A percentile compares a stretch with the other conserved stretches of the same genome.
Conservation (phyloP, 352 stramenopile genomes). For the Globisporangium takayamanum region DNA sequence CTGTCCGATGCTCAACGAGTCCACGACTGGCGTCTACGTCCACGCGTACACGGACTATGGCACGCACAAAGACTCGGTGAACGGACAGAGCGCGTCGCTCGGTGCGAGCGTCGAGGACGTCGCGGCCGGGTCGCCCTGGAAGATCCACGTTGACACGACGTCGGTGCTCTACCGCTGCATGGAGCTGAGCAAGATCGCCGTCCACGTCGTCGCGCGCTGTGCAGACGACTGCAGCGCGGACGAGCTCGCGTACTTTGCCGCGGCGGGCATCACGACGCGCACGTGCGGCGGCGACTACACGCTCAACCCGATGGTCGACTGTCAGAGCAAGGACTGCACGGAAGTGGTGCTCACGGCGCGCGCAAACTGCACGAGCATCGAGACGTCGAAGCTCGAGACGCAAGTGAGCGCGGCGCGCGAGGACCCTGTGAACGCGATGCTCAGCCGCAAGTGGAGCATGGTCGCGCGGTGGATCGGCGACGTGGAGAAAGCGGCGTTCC, state of each 20-base stretch:
- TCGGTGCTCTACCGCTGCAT: conserved; percentile 65
- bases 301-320: conserved; percentile 49
- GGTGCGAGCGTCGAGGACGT: conserved; percentile 39
- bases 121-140: conserved; percentile 51
- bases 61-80: conserved; percentile 28
- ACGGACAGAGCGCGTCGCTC: conserved; percentile 17
- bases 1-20: conserved; percentile 45
- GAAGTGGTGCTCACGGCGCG: conserved; percentile 31
- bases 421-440: conserved; percentile 47
- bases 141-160: conserved; percentile 52
- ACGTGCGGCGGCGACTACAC: conserved; percentile 35
- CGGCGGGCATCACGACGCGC: conserved; percentile 16
- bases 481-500: conserved; percentile 67
- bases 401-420: conserved; percentile 33
- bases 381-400: conserved; percentile 34
- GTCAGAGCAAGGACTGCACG: conserved; percentile 38
- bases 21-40: conserved; percentile 30
- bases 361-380: conserved; percentile 45
- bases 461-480: conserved; percentile 72
- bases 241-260: conserved; percentile 29
- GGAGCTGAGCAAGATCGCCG: conserved; percentile 47
- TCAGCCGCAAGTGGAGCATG: conserved; percentile 65
- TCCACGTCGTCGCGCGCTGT: conserved; percentile 40
- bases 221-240: conserved; percentile 51
- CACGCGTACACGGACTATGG: conserved; percentile 60